Evolutionary conservation across 495 filamentous ascomycete species (phyloP), one percentile per base, ranked within the genome.

Genomic region (Halenospora varia): DNA sequence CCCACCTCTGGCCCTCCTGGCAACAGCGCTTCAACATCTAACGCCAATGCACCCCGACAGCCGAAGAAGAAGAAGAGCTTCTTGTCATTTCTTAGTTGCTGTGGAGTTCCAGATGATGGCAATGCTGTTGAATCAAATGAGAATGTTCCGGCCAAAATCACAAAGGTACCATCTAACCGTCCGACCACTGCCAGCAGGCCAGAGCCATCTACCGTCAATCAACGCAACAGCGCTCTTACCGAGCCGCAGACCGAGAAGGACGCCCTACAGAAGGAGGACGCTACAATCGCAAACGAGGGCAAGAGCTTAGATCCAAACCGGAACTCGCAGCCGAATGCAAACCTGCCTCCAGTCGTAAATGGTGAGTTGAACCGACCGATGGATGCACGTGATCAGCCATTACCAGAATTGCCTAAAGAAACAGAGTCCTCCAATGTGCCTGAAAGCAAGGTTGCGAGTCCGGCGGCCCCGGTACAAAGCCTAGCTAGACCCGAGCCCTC

Each of bases 41-140:
- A 51, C 25, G 40, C 70, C 57, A 75, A 77, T 23, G 73, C 77
- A 54, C 71, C 69, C 60, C 75, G 61, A 47, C 68, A 67, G 59
- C 70, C 77, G 53, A 87, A 85, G 68, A 89, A 87, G 73, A 83
- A 82, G 69, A 75, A 73, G 51, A 78, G 83, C 10, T 73, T 96
- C 39, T 72, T 95, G 19, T 77, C 88, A 23, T 84, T 94, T 55
- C 75, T 96, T 3, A 49, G 47, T 48, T 96, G 92, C 75, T 96
- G 91, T 69, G 84, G 85, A 25, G 81, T 85, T 24, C 78, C 84
- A 40, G 80, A 84, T 56, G 71, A 81, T 46, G 82, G 81, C n/a
- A 82, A 85, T 55, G 73, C 81, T 2, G 75, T 84, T 40, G 84
- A 83, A 56, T 70, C 73, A 53, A 82, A 84, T 40, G 88, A 88